Base-by-base conservation (phyloP, 1,139 yeast species). In the Hansenula sp. region DNA sequence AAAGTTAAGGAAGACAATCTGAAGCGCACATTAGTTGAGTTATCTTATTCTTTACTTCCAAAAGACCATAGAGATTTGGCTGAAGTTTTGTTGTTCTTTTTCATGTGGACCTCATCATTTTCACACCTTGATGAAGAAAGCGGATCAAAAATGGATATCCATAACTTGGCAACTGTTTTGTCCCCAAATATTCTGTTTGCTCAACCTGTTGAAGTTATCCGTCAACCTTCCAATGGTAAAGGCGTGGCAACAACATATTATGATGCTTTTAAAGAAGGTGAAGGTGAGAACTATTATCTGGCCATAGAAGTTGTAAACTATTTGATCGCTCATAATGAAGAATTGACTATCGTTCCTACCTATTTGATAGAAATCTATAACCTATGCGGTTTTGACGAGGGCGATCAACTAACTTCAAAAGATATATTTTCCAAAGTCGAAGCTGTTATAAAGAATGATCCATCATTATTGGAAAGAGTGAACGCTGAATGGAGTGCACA, bases 111-210 rank as follows among this genome's bases (percentile, higher is more conserved):
- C 2, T 91, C 98, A 0, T 88, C 98, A 6, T 94, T 94, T 67
- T 87, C 98, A 1, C 93, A 88, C 54, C 79, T 86, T 49, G 94
- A 85, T 57, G 89, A 85, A 56, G 88, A 84, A 53, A 78, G 79
- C 24, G 99, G 99, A 0, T 90, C 97, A 8, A 93, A 91, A 67
- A 94, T 94, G 99, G 98, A 93, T 61, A 79, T 86, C 31, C 96
- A 91, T 61, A 94, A 94, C 62, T 72, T 94, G 49, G 96, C 99
- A 1, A 93, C 99, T 0, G 99, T 94, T 5, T 76, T 94, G 43
- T 87, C 98, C 0, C 99, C 99, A 1, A 94, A 93, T 57, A 81
- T 94, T 39, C 70, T 94, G 34, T 84, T 84, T 54, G 62, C 79
- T 10, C 66, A 71, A 51, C 73, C 72, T 18, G 47, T 35, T 21